phyloP scores from a whole-genome alignment of 2,329 filamentous ascomycete genomes.

The Fusarium liriodendri region DNA sequence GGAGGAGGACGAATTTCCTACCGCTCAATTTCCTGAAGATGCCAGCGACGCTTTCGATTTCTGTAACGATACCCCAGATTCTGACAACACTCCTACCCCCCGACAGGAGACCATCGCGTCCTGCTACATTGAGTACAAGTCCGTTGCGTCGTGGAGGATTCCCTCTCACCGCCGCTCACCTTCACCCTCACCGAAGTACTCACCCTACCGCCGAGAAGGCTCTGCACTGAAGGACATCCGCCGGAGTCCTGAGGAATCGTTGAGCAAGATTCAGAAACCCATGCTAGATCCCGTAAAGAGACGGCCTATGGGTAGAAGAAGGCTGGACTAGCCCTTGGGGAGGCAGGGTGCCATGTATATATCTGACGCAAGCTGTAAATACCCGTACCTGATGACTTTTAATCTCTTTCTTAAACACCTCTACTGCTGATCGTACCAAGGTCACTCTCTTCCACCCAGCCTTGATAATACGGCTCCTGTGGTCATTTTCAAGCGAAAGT shows the following conservation, averaged over 20 bases:
- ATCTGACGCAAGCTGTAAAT: constrained; percentile 53
- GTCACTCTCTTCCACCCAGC: constrained; percentile 30
- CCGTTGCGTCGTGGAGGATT: constrained; percentile 47
- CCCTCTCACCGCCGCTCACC: constrained; percentile 48
- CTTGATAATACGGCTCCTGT: constrained; percentile 15
- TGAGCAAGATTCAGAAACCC: constrained; percentile 62
- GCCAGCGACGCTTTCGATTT: constrained; percentile 49
- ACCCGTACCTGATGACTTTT: constrained; percentile 52
- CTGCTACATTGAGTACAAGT: constrained; percentile 53
- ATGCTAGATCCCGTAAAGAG: constrained; percentile 54
- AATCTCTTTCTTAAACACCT: constrained; percentile 40
- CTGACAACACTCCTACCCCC: constrained; percentile 59
- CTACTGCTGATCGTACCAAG: constrained; percentile 19
- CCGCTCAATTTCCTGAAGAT: constrained; percentile 55
- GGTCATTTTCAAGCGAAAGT: constrained; percentile 39
- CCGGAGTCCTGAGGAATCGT: constrained; percentile 59
- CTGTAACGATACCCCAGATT: constrained; percentile 52
- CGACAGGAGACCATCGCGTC: constrained; percentile 50
- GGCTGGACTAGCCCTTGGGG: constrained; percentile 52
- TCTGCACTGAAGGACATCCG: constrained; percentile 46
- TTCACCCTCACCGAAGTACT: constrained; percentile 51
- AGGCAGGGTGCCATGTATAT: constrained; percentile 53
- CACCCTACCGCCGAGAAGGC: constrained; percentile 45
- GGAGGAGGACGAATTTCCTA: constrained; percentile 52
- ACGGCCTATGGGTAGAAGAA: constrained; percentile 55